Conservation (phyloP, 306 rosid genomes). For the Sindora glabra region DNA sequence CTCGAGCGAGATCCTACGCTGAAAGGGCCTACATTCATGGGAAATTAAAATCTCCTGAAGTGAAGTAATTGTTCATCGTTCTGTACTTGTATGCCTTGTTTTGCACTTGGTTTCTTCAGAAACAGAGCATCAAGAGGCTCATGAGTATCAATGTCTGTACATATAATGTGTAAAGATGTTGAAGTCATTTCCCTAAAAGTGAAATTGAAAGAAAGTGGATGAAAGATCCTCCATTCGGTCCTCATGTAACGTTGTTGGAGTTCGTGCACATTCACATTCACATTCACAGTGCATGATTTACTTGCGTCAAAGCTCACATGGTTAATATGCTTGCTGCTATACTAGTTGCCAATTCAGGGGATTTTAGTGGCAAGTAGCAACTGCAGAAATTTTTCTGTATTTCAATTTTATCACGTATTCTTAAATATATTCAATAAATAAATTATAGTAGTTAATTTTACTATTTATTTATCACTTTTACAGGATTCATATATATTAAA, state of each 20-base stretch:
- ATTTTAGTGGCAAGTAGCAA: no score
- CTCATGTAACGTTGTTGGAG: background rate
- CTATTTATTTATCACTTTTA: no score
- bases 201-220: constrained; percentile 11
- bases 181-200: constrained; percentile 9
- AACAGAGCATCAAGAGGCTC: background rate
- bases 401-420: no score
- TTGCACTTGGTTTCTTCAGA: constrained; percentile 8
- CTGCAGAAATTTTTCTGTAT: no score
- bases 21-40: constrained; percentile 56
- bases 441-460: no score
- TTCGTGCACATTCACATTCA: background rate
- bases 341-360: no score
- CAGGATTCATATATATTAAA: no score
- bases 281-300: background rate
- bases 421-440: no score
- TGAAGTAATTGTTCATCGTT: constrained; percentile 5
- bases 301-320: no score
- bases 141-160: constrained; percentile 5
- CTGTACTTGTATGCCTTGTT: background rate
- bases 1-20: constrained; percentile 55
- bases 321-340: no score
- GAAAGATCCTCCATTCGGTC: constrained; percentile 2
- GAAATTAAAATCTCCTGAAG: constrained; percentile 28
- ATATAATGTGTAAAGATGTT: constrained; percentile 25